Conservation (phyloP, 345 rosid species). For the Salix suchowensis region DNA sequence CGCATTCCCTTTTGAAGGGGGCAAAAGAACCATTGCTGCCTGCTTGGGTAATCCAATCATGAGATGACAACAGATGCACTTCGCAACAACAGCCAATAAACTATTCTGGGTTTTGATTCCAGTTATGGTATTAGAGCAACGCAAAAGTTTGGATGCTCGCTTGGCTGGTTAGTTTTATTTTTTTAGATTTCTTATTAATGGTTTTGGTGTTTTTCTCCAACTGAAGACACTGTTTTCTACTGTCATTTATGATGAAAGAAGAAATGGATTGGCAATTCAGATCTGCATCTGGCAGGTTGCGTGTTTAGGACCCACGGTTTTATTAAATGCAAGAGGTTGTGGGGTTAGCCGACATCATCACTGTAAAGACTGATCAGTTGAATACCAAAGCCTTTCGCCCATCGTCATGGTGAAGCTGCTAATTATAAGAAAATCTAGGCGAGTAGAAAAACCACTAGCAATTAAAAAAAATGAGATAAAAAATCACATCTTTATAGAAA, state of each 20-base stretch:
- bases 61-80: background rate
- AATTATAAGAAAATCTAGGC: too few relatives aligned
- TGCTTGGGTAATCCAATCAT: background rate
- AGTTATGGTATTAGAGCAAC: background rate
- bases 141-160: background rate
- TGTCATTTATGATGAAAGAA: background rate
- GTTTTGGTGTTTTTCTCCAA: too few relatives aligned
- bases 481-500: too few relatives aligned
- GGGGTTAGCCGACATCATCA: conserved; percentile 3
- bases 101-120: too few relatives aligned
- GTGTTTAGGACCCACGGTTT: background rate
- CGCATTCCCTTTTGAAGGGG: too few relatives aligned
- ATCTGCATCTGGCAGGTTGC: background rate
- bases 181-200: too few relatives aligned
- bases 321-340: background rate
- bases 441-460: too few relatives aligned
- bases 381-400: background rate
- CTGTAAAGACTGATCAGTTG: background rate
- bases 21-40: background rate
- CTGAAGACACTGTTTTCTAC: too few relatives aligned
- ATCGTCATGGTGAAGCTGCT: background rate
- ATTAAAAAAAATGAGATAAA: too few relatives aligned
- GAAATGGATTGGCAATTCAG: background rate
- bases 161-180: background rate
- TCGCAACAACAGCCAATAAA: too few relatives aligned